Percentiles rank a stretch among this genome's conserved stretches.
Evolutionary conservation across 371 early-diverging fungal species (phyloP).

Genomic region (Syncephalastrum sp.): DNA sequence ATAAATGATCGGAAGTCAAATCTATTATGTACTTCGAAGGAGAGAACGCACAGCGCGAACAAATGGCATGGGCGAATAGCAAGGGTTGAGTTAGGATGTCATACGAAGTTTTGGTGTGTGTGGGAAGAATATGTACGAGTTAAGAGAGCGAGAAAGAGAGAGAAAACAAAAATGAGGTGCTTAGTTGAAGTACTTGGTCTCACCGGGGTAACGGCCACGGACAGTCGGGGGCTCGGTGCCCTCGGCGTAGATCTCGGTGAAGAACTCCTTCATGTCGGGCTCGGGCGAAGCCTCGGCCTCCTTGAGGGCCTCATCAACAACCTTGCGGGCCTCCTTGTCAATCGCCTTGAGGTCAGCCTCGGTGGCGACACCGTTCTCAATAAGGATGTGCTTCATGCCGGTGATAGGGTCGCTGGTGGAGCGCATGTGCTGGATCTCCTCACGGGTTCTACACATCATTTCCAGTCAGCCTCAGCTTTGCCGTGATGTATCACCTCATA

Average conservation of each 20-base stretch:
- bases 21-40: too few relatives aligned
- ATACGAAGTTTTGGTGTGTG: too few relatives aligned
- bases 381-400: conserved; percentile 79
- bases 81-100: too few relatives aligned
- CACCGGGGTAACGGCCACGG: conserved; percentile 81
- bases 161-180: conserved; percentile 3
- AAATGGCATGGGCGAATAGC: too few relatives aligned
- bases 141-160: conserved; percentile 1
- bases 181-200: conserved; percentile 53
- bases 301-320: conserved; percentile 84
- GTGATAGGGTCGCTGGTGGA: conserved; percentile 92
- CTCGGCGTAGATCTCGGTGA: conserved; percentile 79
- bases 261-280: conserved; percentile 75
- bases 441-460: conserved; percentile 74
- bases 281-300: conserved; percentile 85
- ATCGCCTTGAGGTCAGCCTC: conserved; percentile 92
- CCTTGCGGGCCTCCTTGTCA: conserved; percentile 86
- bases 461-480: too few relatives aligned
- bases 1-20: too few relatives aligned
- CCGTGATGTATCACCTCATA: too few relatives aligned
- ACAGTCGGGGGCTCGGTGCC: conserved; percentile 72
- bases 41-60: too few relatives aligned
- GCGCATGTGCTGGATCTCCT: conserved; percentile 97
- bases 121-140: too few relatives aligned
- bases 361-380: conserved; percentile 67